Evolutionary conservation across 164 flowering plant species (phyloP), one percentile per base, ranked within the genome.

Genomic region (Saururus chinensis): DNA sequence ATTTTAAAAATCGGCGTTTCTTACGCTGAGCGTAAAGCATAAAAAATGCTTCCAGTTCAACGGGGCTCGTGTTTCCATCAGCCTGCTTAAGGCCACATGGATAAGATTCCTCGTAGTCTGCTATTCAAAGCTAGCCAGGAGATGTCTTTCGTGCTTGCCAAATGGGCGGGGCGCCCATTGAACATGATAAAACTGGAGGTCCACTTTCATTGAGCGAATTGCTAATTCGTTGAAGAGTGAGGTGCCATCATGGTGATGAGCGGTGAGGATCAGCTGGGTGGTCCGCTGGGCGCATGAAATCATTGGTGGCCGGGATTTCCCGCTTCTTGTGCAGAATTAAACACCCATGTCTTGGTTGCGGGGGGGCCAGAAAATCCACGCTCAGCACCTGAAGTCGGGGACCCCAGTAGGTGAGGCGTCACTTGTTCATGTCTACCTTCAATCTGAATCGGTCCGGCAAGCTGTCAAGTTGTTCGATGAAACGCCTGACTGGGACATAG

Each of bases 401-500:
- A 67, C 63, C 10, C 19, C 66, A n/a, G 7, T 21, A 10, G 0
- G 26, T 52, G 65, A 59, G 57, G 35, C 68, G 0, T 20, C 64
- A 7, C 70, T 71, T 10, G 56, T 68, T 12, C 37, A 41, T 0
- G 45, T 35, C 6, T 75, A 71, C 21, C 62, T 70, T 4, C 48
- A 75, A 53, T 45, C 64, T 13, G 63, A 59, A 0, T 30, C 64
- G 24, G 72, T 75, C 21, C 57, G 59, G 0, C 42, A 68, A 64
- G 92, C 82, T 4, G 74, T 61, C 41, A 63, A 73, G 19, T 0
- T 84, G 83, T 78, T 87, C 69, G 84, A 82, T 26, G 79, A 84
- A 82, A 56, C 70, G 78, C 55, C 82, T 26, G 45, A 73, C 57
- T 70, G 81, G 71, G 71, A 75, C 56, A 77, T 83, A 20, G 82